A percentile compares a stretch with the other conserved stretches of the same genome.
These are phyloP conservation scores for Akebia trifoliata DNA, from an alignment of 164 flowering plant species.

Conservation along the genomic window DNA sequence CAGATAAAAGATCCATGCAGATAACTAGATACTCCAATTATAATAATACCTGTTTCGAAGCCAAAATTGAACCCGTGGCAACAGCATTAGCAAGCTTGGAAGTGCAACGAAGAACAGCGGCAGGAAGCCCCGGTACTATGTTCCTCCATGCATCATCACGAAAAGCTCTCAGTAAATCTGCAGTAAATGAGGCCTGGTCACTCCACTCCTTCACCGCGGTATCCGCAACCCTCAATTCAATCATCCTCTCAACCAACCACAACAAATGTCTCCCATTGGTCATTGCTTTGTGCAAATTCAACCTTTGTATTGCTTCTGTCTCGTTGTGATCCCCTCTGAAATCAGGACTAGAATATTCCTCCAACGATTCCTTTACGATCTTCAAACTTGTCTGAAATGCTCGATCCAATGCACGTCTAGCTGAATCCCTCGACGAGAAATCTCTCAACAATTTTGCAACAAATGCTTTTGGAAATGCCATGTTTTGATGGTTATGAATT, in stretches of 20 bases:
- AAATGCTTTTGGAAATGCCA: conserved; percentile 73
- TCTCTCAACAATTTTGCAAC: conserved; percentile 80
- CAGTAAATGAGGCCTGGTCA: conserved; percentile 54
- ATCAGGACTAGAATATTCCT: conserved; percentile 71
- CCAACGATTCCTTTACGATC: conserved; percentile 62
- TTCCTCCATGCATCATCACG: conserved; percentile 79
- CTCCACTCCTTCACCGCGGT: conserved; percentile 78
- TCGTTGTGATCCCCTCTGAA: conserved; percentile 74
- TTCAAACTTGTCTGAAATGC: conserved; percentile 60
- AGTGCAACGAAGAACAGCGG: conserved; percentile 62
- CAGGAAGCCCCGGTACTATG: conserved; percentile 73
- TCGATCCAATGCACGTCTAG: conserved; percentile 61
- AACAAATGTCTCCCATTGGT: conserved; percentile 65
- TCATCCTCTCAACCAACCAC: conserved; percentile 96
- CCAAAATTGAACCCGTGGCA: conserved; percentile 65
- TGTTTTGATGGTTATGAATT: conserved; percentile 48
- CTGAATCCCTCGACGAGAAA: conserved; percentile 57
- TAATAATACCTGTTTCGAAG: conserved; percentile 57
- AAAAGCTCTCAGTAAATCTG: conserved; percentile 78
- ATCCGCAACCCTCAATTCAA: conserved; percentile 83
- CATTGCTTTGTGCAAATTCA: conserved; percentile 72
- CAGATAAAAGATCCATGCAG: neutral
- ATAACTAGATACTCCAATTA: neutral
- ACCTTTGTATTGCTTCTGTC: conserved; percentile 87
- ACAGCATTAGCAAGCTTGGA: conserved; percentile 69